Base-by-base conservation (phyloP, 2,329 filamentous ascomycete species). In the Colletotrichum magnum region DNA sequence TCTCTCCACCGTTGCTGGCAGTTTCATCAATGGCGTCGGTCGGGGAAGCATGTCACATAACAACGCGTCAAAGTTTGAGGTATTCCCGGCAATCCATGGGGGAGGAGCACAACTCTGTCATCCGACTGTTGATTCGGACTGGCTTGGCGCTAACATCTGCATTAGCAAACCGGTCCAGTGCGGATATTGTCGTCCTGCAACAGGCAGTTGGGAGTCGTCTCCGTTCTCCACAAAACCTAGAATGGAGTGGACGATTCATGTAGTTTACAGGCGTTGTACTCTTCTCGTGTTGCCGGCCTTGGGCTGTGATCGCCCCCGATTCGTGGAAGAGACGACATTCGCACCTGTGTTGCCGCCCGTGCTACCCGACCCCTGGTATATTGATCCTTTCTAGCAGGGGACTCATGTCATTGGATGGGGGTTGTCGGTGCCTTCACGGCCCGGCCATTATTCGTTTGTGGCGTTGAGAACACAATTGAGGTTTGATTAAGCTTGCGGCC, bases 241-340 rank as follows among this genome's bases (percentile, higher is more conserved):
- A 36, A 43, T 12, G 6, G 41, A 43, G 41, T 43, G 41, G 10
- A 36, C 41, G 41, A 43, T 43, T 43, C 24, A 21, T 39, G 47
- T 47, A 12, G 15, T 16, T 12, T 15, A 16, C 36, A 59, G 32
- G 7, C 32, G 32, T 36, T 36, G 32, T 36, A 36, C 32, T 36
- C 7, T 36, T 36, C 32, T 36, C 32, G 32, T 36, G 7, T 12
- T 36, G 32, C 32, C 32, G 32, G 21, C 24, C 66, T 36, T 18
- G 45, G 62, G 16, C 21, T 13, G 9, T 24, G 24, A 5, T 45
- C 13, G 6, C 6, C 13, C 10, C 56, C 26, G 59, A 67, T 68
- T 68, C 24, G 52, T 58, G 68, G 64, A 58, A 68, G 52, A 32
- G 52, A 58, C 24, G 18, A 26, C n/a, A 9, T 36, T 41, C 39